Evolutionary conservation across 1,284 basidiomycete species (phyloP), one percentile per base, ranked within the genome.

Genomic region (Pascua sp.): DNA sequence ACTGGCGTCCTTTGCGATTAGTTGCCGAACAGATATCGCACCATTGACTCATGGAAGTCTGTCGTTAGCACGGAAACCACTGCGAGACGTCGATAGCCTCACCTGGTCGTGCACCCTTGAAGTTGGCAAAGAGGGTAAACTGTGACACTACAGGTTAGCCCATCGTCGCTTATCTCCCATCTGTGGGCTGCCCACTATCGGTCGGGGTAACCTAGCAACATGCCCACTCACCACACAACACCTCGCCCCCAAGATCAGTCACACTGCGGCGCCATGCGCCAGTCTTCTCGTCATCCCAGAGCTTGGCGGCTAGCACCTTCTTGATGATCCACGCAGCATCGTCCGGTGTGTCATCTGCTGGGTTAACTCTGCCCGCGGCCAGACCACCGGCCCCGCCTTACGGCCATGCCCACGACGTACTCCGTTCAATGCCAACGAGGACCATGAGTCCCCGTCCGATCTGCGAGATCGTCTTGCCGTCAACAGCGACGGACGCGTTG

Each of bases 11-110:
- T 32, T 32, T 32, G 24, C 4, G 24, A n/a, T n/a, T n/a, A n/a
- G n/a, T n/a, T n/a, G n/a, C n/a, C n/a, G 24, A 32, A 32, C 7
- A 32, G 24, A 32, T 32, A 50, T 71, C 78, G 47, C 61, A 89
- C 90, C 91, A 94, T 93, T 5, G 91, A 90, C 51, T 82, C 83
- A 77, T 94, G 91, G 72, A 94, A 95, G 74, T 94, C 91, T 42
- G 88, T 17, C 37, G 50, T 55, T 41, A 53, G 48, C 18, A 32
- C 24, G 13, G 8, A 11, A n/a, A 9, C 11, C n/a, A n/a, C n/a
- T 10, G 8, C 18, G 47, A 16, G 8, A 42, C 8, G 24, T 13
- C 11, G 13, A 12, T 47, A 60, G 24, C 7, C 62, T 48, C 40
- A 67, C 70, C 70, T 36, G 76, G 91, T 69, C 92, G 91, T 66